Evolutionary conservation across 306 rosid genomes (phyloP).

Genomic region (Dalbergia oliveri): DNA sequence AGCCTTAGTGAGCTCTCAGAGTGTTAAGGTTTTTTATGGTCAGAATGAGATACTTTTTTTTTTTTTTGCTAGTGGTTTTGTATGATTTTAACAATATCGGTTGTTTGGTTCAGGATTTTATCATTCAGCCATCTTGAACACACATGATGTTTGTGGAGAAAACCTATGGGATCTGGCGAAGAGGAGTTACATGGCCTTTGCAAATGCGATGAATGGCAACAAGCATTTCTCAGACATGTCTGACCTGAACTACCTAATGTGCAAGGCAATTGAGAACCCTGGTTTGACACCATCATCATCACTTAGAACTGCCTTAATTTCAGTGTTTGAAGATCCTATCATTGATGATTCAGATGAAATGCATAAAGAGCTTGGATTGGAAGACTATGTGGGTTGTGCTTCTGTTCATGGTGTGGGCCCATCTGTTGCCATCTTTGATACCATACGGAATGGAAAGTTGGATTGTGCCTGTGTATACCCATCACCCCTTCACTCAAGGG

Average conservation of each 20-base stretch:
- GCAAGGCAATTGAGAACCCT: conserved; percentile 92
- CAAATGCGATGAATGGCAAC: conserved; percentile 68
- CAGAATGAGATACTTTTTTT: background rate
- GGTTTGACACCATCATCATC: conserved; percentile 79
- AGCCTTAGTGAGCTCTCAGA: background rate
- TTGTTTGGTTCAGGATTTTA: conserved; percentile 76
- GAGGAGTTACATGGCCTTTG: conserved; percentile 68
- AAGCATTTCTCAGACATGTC: conserved; percentile 97
- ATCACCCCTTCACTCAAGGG: conserved; percentile 81
- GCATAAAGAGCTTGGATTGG: conserved; percentile 66
- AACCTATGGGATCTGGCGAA: conserved; percentile 81
- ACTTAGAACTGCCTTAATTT: conserved; percentile 79
- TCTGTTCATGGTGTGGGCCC: conserved; percentile 95
- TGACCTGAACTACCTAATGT: conserved; percentile 92
- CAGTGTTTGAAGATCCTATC: conserved; percentile 83
- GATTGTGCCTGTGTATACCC: conserved; percentile 82
- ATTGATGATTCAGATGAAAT: conserved; percentile 54
- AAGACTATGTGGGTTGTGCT: conserved; percentile 80
- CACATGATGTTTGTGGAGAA: conserved; percentile 80
- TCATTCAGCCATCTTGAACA: conserved; percentile 85
- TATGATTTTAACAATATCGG: conserved; percentile 13
- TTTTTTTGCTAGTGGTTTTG: background rate
- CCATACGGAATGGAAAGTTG: conserved; percentile 69
- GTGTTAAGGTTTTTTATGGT: background rate
- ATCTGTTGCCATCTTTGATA: conserved; percentile 82